Percentiles rank a stretch among this genome's conserved stretches.
These are phyloP conservation scores for Psilocybe mexicana DNA, from an alignment of 1,284 basidiomycete genomes.

Conservation along the genomic window DNA sequence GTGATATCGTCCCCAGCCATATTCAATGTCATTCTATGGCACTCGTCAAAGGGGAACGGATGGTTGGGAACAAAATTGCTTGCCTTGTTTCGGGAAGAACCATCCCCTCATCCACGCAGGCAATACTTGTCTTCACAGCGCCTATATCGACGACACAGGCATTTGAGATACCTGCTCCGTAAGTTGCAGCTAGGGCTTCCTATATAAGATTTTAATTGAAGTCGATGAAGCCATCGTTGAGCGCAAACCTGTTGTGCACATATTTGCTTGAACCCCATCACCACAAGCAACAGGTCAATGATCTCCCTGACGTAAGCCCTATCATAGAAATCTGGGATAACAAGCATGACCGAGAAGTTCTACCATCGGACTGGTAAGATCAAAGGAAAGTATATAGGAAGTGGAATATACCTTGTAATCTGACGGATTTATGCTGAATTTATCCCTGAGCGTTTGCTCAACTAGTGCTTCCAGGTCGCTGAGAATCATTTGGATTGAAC, in stretches of 20 bases:
- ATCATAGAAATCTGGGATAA: slow-evolving; percentile 94
- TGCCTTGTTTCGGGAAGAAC: slow-evolving; percentile 88
- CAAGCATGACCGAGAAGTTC: slow-evolving; percentile 87
- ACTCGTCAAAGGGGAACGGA: background rate
- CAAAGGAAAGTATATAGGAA: slow-evolving; percentile 6
- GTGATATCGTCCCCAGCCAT: slow-evolving; percentile 96
- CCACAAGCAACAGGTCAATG: slow-evolving; percentile 72
- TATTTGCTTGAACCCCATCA: slow-evolving; percentile 91
- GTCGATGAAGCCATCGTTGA: background rate
- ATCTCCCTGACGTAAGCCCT: slow-evolving; percentile 82
- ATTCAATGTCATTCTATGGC: slow-evolving; percentile 72
- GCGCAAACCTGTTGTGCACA: slow-evolving; percentile 79
- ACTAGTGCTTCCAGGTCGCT: slow-evolving; percentile 81
- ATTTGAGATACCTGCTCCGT: slow-evolving; percentile 92
- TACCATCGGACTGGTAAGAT: slow-evolving; percentile 29
- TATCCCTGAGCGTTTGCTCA: slow-evolving; percentile 58
- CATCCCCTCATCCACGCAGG: slow-evolving; percentile 95
- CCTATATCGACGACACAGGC: slow-evolving; percentile 98
- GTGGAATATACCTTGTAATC: slow-evolving; percentile 58
- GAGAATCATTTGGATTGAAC: slow-evolving; percentile 66
- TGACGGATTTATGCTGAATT: slow-evolving; percentile 55
- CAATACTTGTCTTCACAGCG: slow-evolving; percentile 80
- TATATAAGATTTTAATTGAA: slow-evolving; percentile 31
- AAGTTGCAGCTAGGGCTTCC: slow-evolving; percentile 93
- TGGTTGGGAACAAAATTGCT: background rate